Evolutionary conservation across 768 basidiomycete genomes (phyloP).

Genomic region (Pleurotus tuoliensis): DNA sequence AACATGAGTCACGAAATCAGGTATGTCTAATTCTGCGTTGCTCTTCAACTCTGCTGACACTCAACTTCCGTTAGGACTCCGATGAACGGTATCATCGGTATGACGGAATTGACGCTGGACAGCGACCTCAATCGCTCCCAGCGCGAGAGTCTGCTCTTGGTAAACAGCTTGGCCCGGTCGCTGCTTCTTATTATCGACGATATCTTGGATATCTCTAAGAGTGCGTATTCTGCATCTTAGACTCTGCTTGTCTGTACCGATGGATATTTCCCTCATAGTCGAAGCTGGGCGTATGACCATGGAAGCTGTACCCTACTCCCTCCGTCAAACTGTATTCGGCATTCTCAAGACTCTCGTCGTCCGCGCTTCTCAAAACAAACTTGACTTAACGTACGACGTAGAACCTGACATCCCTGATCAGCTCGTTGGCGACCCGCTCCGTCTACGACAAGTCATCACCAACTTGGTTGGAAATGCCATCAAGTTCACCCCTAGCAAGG

Average conservation of each 20-base stretch:
- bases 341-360: conserved; percentile 97
- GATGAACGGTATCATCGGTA: conserved; percentile 99
- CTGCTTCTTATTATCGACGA: conserved; percentile 96
- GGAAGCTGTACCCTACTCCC: conserved; percentile 96
- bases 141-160: conserved; percentile 90
- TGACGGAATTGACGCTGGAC: conserved; percentile 97
- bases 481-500: conserved; percentile 89
- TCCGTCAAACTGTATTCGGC: conserved; percentile 92
- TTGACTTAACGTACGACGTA: conserved; percentile 94
- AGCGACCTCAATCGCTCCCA: conserved; percentile 92
- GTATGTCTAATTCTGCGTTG: conserved; percentile 36
- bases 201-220: conserved; percentile 99
- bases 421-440: conserved; percentile 91
- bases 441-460: conserved; percentile 91
- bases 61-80: conserved; percentile 66
- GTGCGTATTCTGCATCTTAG: conserved; percentile 42
- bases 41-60: conserved; percentile 3
- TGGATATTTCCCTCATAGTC: conserved; percentile 43
- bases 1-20: conserved; percentile 98
- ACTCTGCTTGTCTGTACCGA: conserved; percentile 9
- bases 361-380: conserved; percentile 91
- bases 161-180: conserved; percentile 90
- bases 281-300: conserved; percentile 99
- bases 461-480: conserved; percentile 94
- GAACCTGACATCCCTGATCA: conserved; percentile 95